Base-by-base conservation (phyloP, 345 rosid species). In the Melaleuca alternifolia region DNA sequence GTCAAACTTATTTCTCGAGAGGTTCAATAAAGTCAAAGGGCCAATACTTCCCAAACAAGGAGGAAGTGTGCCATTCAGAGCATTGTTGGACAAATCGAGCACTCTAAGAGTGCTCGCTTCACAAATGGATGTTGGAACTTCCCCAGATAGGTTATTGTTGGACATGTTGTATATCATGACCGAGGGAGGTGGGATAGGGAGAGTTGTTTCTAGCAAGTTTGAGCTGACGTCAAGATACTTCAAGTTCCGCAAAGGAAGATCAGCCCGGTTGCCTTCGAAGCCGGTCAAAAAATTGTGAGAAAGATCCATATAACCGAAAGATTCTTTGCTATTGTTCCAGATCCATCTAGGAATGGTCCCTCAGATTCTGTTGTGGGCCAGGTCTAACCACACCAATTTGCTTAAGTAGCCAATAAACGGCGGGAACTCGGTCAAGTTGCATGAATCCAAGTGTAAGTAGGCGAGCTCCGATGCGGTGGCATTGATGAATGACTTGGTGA, bases 311-410 rank as follows among this genome's bases (percentile, higher is more conserved):
- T 0, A 1, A 0, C 0, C 0, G 1, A 65, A 44, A 30, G 44
- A 30, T 30, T 30, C 77, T 30, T 30, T 65, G 23, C 6, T 15
- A 15, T 8, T 33, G 23, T 16, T 65, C 77, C 77, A 65, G 23
- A 33, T 33, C 77, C 77, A 33, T 1, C 46, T 65, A 65, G 46
- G 77, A 65, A 33, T 65, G 6, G 12, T 65, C 76, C 76, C 41
- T 28, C 0, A 41, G 16, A 62, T 62, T 14, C 4, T 62, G 23
- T 62, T 30, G 44, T 62, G 2, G 7, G 9, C 2, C 15, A 62
- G 11, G 6, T 12, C 4, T 28, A 61, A 28, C 1, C 0, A 0
- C 0, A 0, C 1, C 46, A 65, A 65, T 30, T 65, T 0, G 1
- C 23, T 65, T 65, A 33, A 65, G 46, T 65, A 5, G 77, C 77